A percentile compares a stretch with the other conserved stretches of the same genome.
Evolutionary conservation across 1,284 basidiomycete genomes (phyloP).

Genomic region (Cystobasidium slooffiae): DNA sequence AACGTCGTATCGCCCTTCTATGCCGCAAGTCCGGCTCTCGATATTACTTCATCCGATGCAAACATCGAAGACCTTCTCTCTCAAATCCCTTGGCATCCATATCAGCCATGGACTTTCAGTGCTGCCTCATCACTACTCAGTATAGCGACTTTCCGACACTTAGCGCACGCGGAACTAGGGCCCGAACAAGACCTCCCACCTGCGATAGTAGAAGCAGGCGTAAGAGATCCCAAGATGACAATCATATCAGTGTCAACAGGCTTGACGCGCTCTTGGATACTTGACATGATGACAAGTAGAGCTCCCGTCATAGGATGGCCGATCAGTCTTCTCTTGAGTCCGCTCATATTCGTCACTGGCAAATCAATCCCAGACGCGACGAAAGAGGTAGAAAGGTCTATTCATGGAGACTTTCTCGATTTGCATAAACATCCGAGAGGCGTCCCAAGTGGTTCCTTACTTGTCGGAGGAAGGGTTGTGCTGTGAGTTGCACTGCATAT

Average conservation of each 20-base stretch:
- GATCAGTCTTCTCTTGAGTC: conserved; percentile 2
- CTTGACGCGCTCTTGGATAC: conserved; percentile 28
- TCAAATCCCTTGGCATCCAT: conserved; percentile 13
- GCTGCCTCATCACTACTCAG: conserved; percentile 14
- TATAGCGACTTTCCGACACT: conserved; percentile 14
- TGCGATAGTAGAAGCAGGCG: neutral
- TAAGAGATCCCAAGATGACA: conserved; percentile 15
- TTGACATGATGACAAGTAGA: conserved; percentile 3
- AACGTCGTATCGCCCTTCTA: conserved; percentile 49
- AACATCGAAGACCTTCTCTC: neutral
- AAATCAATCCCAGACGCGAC: conserved; percentile 25
- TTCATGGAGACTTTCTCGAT: conserved; percentile 36
- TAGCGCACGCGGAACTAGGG: neutral
- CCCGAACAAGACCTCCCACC: conserved; percentile 4
- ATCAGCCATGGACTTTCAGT: conserved; percentile 34
- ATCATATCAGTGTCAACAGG: conserved; percentile 26
- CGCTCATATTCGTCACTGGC: conserved; percentile 30
- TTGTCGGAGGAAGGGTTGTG: conserved; percentile 17
- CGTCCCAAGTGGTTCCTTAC: conserved; percentile 15
- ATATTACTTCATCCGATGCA: neutral
- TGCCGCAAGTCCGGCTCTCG: conserved; percentile 42
- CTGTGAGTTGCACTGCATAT: conserved; percentile 13
- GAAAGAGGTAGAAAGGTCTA: conserved; percentile 24
- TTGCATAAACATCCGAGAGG: conserved; percentile 16
- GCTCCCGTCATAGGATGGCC: conserved; percentile 15